These are phyloP conservation scores for Alternaria atra DNA, from an alignment of 2,329 filamentous ascomycete genomes.

Conservation along the genomic window DNA sequence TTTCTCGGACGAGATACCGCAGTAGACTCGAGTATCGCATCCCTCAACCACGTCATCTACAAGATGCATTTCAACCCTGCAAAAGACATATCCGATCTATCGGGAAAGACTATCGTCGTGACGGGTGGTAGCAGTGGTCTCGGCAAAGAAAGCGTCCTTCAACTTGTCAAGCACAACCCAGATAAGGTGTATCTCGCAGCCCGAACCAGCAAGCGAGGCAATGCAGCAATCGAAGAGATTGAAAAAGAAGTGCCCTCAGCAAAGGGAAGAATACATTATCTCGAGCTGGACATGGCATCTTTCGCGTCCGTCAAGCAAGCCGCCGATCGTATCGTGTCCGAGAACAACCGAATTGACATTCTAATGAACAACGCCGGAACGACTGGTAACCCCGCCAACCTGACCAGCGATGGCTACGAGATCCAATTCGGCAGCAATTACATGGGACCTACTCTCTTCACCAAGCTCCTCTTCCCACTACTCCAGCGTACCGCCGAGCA, in stretches of 20 bases:
- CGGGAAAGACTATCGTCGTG: conserved; percentile 30
- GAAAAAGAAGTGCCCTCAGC: conserved; percentile 3
- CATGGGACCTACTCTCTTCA: conserved; percentile 56
- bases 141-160: conserved; percentile 52
- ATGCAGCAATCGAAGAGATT: conserved; percentile 21
- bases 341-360: conserved; percentile 49
- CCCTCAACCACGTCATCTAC: conserved; percentile 12
- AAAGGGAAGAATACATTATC: conserved; percentile 8
- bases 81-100: conserved; percentile 26
- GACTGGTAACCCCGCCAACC: conserved; percentile 27
- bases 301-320: conserved; percentile 45
- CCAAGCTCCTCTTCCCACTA: conserved; percentile 51
- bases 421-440: conserved; percentile 59
- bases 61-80: conserved; percentile 19
- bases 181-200: conserved; percentile 53
- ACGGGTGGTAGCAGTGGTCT: conserved; percentile 53
- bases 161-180: conserved; percentile 54
- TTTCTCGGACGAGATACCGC: background rate
- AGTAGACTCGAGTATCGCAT: background rate
- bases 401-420: conserved; percentile 57
- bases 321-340: conserved; percentile 34
- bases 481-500: conserved; percentile 41
- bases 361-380: conserved; percentile 56
- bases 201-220: conserved; percentile 32
- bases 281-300: conserved; percentile 46